Percentiles rank a stretch among this genome's conserved stretches.
These are phyloP conservation scores for Magnusiomyces sp. DNA, from an alignment of 1,139 yeast species.

Conservation along the genomic window DNA sequence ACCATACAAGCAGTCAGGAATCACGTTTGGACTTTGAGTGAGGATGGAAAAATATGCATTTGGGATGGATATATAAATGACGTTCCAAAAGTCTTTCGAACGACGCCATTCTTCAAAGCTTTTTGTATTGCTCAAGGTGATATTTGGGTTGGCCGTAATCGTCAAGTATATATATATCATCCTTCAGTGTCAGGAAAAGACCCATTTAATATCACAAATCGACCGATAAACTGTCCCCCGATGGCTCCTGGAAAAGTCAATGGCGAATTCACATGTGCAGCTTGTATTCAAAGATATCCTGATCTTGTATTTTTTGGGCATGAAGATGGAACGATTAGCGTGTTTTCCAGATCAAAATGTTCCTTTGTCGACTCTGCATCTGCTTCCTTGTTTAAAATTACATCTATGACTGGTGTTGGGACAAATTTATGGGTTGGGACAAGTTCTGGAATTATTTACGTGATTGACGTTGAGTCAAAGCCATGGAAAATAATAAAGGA, in stretches of 20 bases:
- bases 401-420: constrained; percentile 29
- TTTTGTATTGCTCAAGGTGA: constrained; percentile 21
- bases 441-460: constrained; percentile 32
- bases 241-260: constrained; percentile 9
- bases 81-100: constrained; percentile 28
- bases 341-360: constrained; percentile 25
- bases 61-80: constrained; percentile 28
- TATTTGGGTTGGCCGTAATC: constrained; percentile 33
- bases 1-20: constrained; percentile 22
- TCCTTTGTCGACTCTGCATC: constrained; percentile 29
- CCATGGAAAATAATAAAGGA: constrained; percentile 34
- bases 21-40: constrained; percentile 33
- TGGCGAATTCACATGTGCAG: constrained; percentile 32
- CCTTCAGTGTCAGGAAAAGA: constrained; percentile 23
- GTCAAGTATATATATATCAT: constrained; percentile 29
- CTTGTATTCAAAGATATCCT: constrained; percentile 21
- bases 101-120: constrained; percentile 27
- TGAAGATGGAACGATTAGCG: constrained; percentile 35
- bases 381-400: constrained; percentile 30
- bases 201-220: constrained; percentile 22
- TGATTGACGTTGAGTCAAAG: constrained; percentile 27
- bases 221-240: constrained; percentile 23
- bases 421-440: constrained; percentile 35
- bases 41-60: constrained; percentile 33
- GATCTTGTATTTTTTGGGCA: constrained; percentile 35